Percentiles rank a stretch among this genome's conserved stretches.
phyloP scores from a whole-genome alignment of 2,329 filamentous ascomycete genomes.

The Colletotrichum musae region DNA sequence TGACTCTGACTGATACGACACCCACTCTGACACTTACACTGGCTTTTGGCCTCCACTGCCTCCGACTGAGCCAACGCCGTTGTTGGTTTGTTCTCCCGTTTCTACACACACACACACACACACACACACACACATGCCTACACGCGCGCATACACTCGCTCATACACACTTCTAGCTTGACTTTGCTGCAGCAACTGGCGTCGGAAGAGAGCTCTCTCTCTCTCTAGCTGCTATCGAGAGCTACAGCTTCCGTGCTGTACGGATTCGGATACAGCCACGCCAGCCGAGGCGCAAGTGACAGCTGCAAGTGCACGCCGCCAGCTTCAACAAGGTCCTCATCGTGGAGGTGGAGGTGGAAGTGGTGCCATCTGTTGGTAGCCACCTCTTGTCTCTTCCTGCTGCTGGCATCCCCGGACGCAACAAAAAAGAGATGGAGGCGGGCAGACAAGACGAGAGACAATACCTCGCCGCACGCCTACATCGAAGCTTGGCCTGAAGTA shows the following conservation, averaged over 20 bases:
- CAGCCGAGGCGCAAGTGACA: conserved; percentile 8
- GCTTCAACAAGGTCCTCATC: conserved; percentile 20
- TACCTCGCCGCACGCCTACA: conserved; percentile 1
- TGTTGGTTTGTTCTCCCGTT: conserved; percentile 24
- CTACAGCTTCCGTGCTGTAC: conserved; percentile 10
- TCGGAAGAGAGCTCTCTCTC: conserved; percentile 28
- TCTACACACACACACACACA: conserved; percentile 8
- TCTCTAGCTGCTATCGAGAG: not conserved
- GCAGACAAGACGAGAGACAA: not conserved
- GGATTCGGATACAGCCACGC: conserved; percentile 23
- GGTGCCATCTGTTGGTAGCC: not conserved
- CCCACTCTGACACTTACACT: not conserved
- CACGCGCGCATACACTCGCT: not conserved
- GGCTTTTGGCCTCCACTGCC: not conserved
- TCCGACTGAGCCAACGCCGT: conserved; percentile 29
- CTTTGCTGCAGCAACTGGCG: conserved; percentile 13
- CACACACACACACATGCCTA: not conserved
- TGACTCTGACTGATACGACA: not conserved
- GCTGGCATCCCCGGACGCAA: conserved; percentile 9
- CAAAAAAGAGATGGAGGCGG: not conserved
- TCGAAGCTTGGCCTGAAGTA: conserved; percentile 14
- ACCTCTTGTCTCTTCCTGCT: not conserved
- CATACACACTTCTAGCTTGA: conserved; percentile 10
- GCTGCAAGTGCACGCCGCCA: conserved; percentile 29
- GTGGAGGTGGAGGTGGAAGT: not conserved